phyloP scores from a whole-genome alignment of 106 monocot genomes.

The Acanthochlamys bracteata region DNA sequence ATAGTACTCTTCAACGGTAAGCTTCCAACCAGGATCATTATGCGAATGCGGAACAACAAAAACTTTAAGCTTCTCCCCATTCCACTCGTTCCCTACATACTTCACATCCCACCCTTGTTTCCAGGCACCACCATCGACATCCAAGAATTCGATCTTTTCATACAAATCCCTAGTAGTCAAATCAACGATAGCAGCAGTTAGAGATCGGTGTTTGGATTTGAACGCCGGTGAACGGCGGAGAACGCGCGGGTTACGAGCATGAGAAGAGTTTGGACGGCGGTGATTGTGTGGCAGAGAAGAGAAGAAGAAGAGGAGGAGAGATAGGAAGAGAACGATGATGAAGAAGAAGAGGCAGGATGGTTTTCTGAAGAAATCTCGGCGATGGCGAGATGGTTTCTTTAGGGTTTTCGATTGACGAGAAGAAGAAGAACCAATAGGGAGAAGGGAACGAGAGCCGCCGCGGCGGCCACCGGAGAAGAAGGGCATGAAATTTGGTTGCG shows the following conservation, averaged over 20 bases:
- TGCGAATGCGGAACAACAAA: constrained; percentile 98
- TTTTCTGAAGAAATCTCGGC: too few relatives aligned
- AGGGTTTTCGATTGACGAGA: constrained; percentile 15
- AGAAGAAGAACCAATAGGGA: too few relatives aligned
- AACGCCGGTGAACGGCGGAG: constrained; percentile 25
- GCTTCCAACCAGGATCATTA: constrained; percentile 96
- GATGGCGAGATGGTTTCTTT: constrained; percentile 18
- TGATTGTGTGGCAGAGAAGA: constrained; percentile 39
- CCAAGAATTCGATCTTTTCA: constrained; percentile 75
- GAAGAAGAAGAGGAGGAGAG: constrained; percentile 49
- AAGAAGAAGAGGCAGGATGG: constrained; percentile 49
- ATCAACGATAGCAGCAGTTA: constrained; percentile 42
- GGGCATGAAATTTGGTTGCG: too few relatives aligned
- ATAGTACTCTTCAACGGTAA: constrained; percentile 91
- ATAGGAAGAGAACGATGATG: constrained; percentile 42
- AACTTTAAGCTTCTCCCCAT: constrained; percentile 85
- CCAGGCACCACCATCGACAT: constrained; percentile 88
- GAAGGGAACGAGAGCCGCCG: constrained; percentile 49
- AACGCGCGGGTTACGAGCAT: constrained; percentile 6
- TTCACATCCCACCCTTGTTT: constrained; percentile 89
- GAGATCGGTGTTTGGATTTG: constrained; percentile 5
- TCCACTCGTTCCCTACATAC: constrained; percentile 71
- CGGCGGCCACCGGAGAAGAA: constrained; percentile 62
- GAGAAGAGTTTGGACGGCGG: constrained; percentile 12
- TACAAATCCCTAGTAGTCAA: constrained; percentile 94